A percentile compares a stretch with the other conserved stretches of the same genome.
Conservation (phyloP, 2,329 filamentous ascomycete species). For the Nectriaceae sp. region DNA sequence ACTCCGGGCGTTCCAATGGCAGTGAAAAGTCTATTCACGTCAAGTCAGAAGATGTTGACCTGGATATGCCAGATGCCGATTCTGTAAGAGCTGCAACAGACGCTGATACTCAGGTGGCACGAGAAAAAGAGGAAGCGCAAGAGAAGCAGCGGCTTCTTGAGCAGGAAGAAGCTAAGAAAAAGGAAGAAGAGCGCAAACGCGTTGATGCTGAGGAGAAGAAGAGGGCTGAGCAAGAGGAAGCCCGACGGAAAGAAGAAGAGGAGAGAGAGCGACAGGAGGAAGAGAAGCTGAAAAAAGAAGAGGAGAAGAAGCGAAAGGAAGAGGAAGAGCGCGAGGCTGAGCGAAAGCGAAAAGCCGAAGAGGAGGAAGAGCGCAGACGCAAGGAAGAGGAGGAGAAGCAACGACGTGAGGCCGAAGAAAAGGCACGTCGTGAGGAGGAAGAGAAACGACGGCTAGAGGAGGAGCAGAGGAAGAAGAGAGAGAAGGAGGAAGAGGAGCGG, state of each 20-base stretch:
- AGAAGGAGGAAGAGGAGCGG: slow-evolving; percentile 39
- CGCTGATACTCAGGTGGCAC: slow-evolving; percentile 36
- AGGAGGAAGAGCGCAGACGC: slow-evolving; percentile 35
- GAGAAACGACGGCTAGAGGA: slow-evolving; percentile 40
- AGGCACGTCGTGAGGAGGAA: slow-evolving; percentile 38
- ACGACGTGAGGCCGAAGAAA: slow-evolving; percentile 38
- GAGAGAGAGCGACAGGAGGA: slow-evolving; percentile 28
- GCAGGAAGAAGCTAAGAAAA: slow-evolving; percentile 33
- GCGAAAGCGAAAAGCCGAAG: slow-evolving; percentile 20
- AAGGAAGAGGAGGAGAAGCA: slow-evolving; percentile 40
- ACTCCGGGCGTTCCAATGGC: slow-evolving; percentile 41
- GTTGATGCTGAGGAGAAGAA: slow-evolving; percentile 38
- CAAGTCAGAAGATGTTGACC: slow-evolving; percentile 57
- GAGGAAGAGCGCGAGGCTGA: slow-evolving; percentile 21
- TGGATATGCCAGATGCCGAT: slow-evolving; percentile 56
- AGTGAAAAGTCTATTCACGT: slow-evolving; percentile 56
- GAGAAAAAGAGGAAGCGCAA: slow-evolving; percentile 37
- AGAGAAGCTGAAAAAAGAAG: slow-evolving; percentile 37
- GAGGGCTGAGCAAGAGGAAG: slow-evolving; percentile 31
- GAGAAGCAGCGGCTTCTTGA: slow-evolving; percentile 35
- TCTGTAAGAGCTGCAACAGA: slow-evolving; percentile 29
- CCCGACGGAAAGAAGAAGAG: slow-evolving; percentile 30
- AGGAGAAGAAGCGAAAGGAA: slow-evolving; percentile 36
- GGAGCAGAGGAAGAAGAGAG: slow-evolving; percentile 41
- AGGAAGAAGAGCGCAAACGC: slow-evolving; percentile 29